Base-by-base conservation (phyloP, 352 stramenopile genomes). In the Pythium apleroticum region DNA sequence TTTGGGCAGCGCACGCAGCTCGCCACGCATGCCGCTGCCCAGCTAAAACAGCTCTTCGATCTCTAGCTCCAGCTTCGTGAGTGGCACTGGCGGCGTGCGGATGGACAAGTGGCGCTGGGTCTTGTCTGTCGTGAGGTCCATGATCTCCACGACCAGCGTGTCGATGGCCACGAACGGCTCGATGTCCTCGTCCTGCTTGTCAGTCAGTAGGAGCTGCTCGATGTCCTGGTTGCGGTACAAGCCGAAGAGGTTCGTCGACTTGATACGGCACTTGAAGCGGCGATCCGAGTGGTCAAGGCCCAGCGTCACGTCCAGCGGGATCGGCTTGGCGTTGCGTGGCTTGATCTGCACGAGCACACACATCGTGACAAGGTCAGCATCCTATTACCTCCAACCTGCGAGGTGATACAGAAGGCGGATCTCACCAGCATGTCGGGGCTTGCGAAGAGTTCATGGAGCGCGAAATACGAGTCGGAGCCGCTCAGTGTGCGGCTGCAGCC, bases 381-480 rank as follows among this genome's bases (percentile, higher is more conserved):
- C n/a, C n/a, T n/a, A n/a, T n/a, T n/a, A n/a, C n/a, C n/a, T n/a
- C n/a, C n/a, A n/a, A n/a, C n/a, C n/a, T n/a, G n/a, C n/a, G 37
- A 56, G 9, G 4, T n/a, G 17, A 24, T 1, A 39, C 10, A n/a
- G 14, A 37, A 30, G 2, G 8, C 17, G 2, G 25, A 20, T 69
- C 68, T 53, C 57, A 89, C 81, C 58, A 93, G 71, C 25, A 90
- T 66, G 15, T 88, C 72, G 11, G 81, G 70, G 31, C 57, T 55
- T 3, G 78, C 71, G 62, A 93, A 87, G 28, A 91, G 77, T 60
- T 93, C 80, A 55, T 88, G 65, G 19, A 89, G 71, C 11, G 84
- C 81, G 71, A 90, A 93, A 66, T 88, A 90, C 60, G 81, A 90
- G 69, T 91, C 84, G 11, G 79, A 78, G 39, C 81, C 84, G 60